phyloP scores from a whole-genome alignment of 2,329 filamentous ascomycete genomes.

The Fusarium papillatum region DNA sequence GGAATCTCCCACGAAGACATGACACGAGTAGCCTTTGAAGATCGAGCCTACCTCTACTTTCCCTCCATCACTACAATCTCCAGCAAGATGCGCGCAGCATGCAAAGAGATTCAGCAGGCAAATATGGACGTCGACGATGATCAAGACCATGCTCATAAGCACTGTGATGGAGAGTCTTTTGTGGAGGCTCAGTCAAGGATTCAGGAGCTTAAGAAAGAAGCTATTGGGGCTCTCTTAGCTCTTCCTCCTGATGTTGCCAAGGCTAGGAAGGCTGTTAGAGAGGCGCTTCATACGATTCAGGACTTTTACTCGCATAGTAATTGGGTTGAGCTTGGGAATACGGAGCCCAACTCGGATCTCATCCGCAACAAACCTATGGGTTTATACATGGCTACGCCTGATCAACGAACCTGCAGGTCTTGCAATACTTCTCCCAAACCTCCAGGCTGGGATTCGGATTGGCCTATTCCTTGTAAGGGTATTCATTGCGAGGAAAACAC shows the following conservation, averaged over 20 bases:
- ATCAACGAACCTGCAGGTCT: not conserved
- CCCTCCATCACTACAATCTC: not conserved
- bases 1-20: not conserved
- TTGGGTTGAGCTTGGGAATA: not conserved
- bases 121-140: not conserved
- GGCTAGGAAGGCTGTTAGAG: not conserved
- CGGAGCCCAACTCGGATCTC: not conserved
- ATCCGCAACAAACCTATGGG: not conserved
- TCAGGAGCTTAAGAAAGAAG: not conserved
- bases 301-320: not conserved
- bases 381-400: not conserved
- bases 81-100: not conserved
- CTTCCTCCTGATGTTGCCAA: not conserved
- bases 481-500: slow-evolving; percentile 1
- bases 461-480: not conserved
- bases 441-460: not conserved
- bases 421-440: not conserved
- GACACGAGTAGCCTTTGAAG: not conserved
- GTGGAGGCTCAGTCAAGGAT: not conserved
- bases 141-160: not conserved
- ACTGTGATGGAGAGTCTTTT: not conserved
- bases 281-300: not conserved
- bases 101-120: not conserved
- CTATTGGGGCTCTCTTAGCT: not conserved
- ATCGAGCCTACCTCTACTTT: not conserved